Conservation (phyloP, 2,329 filamentous ascomycete species). For the Colletotrichum sp. region DNA sequence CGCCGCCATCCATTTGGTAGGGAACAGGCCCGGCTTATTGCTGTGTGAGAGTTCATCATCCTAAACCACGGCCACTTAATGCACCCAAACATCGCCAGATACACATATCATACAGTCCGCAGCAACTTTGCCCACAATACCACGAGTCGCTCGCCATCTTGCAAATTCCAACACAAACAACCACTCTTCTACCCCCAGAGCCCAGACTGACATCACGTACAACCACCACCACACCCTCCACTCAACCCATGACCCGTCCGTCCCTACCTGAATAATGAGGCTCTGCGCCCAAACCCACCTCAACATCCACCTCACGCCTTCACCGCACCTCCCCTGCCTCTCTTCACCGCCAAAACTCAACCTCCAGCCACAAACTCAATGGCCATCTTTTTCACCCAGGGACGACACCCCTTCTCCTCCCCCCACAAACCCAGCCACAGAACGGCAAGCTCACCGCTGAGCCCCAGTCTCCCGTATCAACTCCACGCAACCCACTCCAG, state of each 20-base stretch:
- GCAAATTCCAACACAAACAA: neutral
- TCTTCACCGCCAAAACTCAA: neutral
- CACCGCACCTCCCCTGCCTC: neutral
- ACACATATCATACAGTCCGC: too few species aligned
- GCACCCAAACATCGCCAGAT: neutral
- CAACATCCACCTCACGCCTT: neutral
- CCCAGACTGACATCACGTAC: neutral
- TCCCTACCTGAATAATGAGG: neutral
- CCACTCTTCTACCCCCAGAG: neutral
- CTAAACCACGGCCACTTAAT: neutral
- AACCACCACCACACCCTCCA: neutral
- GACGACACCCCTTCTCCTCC: neutral
- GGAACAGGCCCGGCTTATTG: neutral
- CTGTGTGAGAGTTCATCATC: neutral
- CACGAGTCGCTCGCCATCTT: too few species aligned
- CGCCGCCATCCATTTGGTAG: fast-evolving
- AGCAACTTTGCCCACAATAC: too few species aligned
- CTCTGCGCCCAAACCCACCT: neutral
- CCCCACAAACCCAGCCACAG: neutral
- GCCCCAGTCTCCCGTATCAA: neutral
- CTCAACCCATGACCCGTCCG: neutral
- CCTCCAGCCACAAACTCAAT: neutral
- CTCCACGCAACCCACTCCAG: neutral
- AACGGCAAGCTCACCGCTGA: neutral
- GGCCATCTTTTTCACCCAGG: neutral